phyloP scores from a whole-genome alignment of 108 stramenopile species.

The Fistulifera solaris region DNA sequence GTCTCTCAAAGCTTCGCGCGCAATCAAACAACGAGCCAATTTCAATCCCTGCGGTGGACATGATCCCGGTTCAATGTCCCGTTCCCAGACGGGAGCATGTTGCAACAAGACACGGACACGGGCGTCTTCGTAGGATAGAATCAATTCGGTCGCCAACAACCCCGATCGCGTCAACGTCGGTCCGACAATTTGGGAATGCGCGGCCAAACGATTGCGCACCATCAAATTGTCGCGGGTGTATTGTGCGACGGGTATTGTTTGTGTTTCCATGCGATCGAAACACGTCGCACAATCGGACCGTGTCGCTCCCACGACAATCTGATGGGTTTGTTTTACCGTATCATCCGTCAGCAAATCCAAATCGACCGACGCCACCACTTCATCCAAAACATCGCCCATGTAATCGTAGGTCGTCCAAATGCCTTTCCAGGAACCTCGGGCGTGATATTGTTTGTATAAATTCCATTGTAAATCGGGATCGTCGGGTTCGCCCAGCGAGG shows the following conservation, averaged over 20 bases:
- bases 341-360: constrained; percentile 12
- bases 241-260: constrained; percentile 47
- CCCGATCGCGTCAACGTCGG: constrained; percentile 57
- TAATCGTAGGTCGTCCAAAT: constrained; percentile 76
- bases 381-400: constrained; percentile 67
- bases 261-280: constrained; percentile 57
- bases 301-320: constrained; percentile 55
- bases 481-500: constrained; percentile 16
- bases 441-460: constrained; percentile 67
- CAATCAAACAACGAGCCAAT: constrained; percentile 61
- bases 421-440: constrained; percentile 76
- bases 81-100: constrained; percentile 83
- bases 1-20: constrained; percentile 48
- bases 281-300: constrained; percentile 71
- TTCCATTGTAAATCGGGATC: constrained; percentile 74
- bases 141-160: constrained; percentile 71
- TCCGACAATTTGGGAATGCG: constrained; percentile 56
- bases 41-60: constrained; percentile 79
- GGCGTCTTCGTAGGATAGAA: constrained; percentile 61
- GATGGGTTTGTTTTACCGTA: constrained; percentile 51
- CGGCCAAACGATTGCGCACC: constrained; percentile 17
- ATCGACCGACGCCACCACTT: constrained; percentile 60
- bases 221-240: constrained; percentile 38
- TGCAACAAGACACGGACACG: constrained; percentile 73
- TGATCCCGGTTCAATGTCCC: constrained; percentile 59